Evolutionary conservation across 164 flowering plant genomes (phyloP).

Genomic region (Berberis thunbergii): DNA sequence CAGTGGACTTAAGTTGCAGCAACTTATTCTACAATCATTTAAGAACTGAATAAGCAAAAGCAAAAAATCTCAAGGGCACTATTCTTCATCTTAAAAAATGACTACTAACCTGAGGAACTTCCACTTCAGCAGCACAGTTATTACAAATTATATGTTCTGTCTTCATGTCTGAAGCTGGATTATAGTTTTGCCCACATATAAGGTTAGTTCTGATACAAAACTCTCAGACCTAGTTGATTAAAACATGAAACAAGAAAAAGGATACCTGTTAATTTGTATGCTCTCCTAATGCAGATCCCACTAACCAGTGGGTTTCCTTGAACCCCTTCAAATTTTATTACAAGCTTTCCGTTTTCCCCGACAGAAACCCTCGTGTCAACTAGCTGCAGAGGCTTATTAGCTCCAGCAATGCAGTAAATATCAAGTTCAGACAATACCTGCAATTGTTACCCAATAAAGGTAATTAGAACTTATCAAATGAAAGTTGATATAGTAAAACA

Average conservation of each 20-base stretch:
- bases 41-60: not conserved
- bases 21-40: slow-evolving; percentile 36
- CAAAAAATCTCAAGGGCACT: not conserved
- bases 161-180: slow-evolving; percentile 27
- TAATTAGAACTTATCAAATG: not conserved
- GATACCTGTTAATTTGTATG: slow-evolving; percentile 38
- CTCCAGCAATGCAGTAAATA: slow-evolving; percentile 63
- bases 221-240: not conserved
- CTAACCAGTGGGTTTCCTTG: slow-evolving; percentile 62
- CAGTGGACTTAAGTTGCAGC: slow-evolving; percentile 30
- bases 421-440: slow-evolving; percentile 64
- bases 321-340: slow-evolving; percentile 54
- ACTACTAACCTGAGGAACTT: slow-evolving; percentile 50
- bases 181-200: not conserved
- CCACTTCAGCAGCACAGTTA: slow-evolving; percentile 51
- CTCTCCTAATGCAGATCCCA: slow-evolving; percentile 65
- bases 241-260: not conserved
- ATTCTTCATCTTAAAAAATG: not conserved
- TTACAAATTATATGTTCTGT: slow-evolving; percentile 37
- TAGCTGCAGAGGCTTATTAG: slow-evolving; percentile 67
- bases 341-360: slow-evolving; percentile 36
- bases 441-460: slow-evolving; percentile 10
- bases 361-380: slow-evolving; percentile 46
- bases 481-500: not conserved
- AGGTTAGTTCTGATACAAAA: not conserved